Percentiles rank a stretch among this genome's conserved stretches.
These are phyloP conservation scores for Gastrodia elata DNA, from an alignment of 106 monocot genomes.

Conservation along the genomic window DNA sequence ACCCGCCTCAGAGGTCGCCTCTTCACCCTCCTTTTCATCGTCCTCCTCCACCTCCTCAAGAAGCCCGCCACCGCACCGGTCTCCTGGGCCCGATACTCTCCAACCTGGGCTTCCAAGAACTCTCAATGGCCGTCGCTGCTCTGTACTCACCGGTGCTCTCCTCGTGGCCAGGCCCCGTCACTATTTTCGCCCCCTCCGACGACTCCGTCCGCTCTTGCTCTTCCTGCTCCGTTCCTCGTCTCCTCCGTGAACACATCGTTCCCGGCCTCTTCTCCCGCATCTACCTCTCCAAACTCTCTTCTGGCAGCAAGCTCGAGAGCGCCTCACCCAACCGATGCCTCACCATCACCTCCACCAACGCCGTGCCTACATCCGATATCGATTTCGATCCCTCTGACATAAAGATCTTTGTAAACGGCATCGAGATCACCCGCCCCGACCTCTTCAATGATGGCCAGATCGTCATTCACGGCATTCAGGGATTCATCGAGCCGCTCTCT, in stretches of 20 bases:
- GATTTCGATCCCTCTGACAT: constrained; percentile 6
- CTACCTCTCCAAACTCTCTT: constrained; percentile 40
- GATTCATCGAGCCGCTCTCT: constrained; percentile 50
- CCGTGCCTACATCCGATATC: not conserved
- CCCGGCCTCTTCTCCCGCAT: constrained; percentile 29
- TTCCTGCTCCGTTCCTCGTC: constrained; percentile 34
- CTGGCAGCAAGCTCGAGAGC: constrained; percentile 47
- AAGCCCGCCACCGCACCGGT: not conserved
- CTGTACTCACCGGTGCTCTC: constrained; percentile 32
- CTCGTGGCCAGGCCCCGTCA: constrained; percentile 35
- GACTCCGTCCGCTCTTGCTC: constrained; percentile 47
- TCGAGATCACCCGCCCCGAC: constrained; percentile 53
- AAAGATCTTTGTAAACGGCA: constrained; percentile 53
- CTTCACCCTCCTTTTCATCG: not conserved
- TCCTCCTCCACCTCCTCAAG: not conserved
- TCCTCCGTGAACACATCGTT: constrained; percentile 36
- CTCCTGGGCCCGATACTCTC: constrained; percentile 39
- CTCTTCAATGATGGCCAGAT: constrained; percentile 68
- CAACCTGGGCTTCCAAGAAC: constrained; percentile 54
- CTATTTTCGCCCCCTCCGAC: constrained; percentile 51
- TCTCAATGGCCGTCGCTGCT: constrained; percentile 39
- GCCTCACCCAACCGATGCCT: constrained; percentile 46
- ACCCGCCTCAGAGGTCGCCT: not conserved
- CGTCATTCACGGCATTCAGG: constrained; percentile 66
- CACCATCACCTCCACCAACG: constrained; percentile 27